Evolutionary conservation across 768 basidiomycete genomes (phyloP).

Genomic region (Clitopilus passeckerianus): DNA sequence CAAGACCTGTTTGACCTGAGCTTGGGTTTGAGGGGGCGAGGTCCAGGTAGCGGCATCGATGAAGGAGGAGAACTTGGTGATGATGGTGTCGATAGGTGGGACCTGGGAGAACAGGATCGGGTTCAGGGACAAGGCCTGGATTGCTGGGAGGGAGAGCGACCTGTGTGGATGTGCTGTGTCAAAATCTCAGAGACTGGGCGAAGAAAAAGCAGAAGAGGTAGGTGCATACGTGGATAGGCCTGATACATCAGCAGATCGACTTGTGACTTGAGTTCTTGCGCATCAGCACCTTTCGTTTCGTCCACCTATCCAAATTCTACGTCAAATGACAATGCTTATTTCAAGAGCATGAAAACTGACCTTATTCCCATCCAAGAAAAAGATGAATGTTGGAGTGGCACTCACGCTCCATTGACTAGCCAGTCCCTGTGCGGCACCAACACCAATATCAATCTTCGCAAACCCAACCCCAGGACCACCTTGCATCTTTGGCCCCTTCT

Average conservation of each 20-base stretch:
- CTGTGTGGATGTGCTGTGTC: constrained; percentile 70
- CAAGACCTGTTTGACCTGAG: constrained; percentile 47
- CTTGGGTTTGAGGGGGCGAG: constrained; percentile 19
- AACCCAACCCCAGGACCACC: constrained; percentile 59
- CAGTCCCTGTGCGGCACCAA: constrained; percentile 58
- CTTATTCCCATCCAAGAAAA: constrained; percentile 77
- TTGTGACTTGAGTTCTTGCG: constrained; percentile 64
- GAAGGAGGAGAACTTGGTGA: constrained; percentile 56
- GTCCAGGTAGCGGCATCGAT: constrained; percentile 46
- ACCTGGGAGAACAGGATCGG: constrained; percentile 75
- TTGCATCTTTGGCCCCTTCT: constrained; percentile 38
- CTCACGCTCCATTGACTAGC: constrained; percentile 60
- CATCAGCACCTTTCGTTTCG: constrained; percentile 71
- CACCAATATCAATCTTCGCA: constrained; percentile 76
- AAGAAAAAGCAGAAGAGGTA: background rate
- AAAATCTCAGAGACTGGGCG: background rate
- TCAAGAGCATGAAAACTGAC: constrained; percentile 25
- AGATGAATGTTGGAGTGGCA: constrained; percentile 86
- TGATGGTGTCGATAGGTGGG: constrained; percentile 62
- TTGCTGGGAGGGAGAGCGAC: constrained; percentile 49
- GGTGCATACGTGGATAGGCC: constrained; percentile 71
- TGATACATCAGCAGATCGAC: constrained; percentile 70
- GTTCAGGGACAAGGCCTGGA: constrained; percentile 60
- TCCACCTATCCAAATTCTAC: constrained; percentile 36
- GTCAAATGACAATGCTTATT: no score